Evolutionary conservation across 2,329 filamentous ascomycete genomes (phyloP).

Genomic region (Phoma herbarum): DNA sequence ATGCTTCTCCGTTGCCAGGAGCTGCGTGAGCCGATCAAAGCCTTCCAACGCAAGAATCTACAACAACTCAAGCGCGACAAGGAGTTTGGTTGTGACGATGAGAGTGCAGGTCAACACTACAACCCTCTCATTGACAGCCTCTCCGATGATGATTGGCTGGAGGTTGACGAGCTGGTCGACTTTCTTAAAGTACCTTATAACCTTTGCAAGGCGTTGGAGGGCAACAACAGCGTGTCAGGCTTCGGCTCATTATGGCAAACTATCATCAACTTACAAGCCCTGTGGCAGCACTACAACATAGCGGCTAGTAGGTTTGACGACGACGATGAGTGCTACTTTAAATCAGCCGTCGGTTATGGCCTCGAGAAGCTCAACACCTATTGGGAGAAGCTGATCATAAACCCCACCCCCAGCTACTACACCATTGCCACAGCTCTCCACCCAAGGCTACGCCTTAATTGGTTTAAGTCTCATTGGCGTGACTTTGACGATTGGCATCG

Average conservation of each 20-base stretch:
- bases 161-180: background rate
- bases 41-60: conserved; percentile 3
- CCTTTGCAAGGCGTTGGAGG: conserved; percentile 11
- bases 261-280: conserved; percentile 13
- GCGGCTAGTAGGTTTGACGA: background rate
- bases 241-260: conserved; percentile 20
- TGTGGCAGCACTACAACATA: conserved; percentile 3
- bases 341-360: conserved; percentile 6
- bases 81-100: background rate
- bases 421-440: conserved; percentile 17
- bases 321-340: conserved; percentile 4
- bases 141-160: conserved; percentile 13
- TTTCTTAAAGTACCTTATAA: conserved; percentile 4
- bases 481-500: background rate
- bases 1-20: too few relatives aligned
- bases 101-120: conserved; percentile 3
- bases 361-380: conserved; percentile 20
- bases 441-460: conserved; percentile 12
- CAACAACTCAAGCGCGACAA: background rate
- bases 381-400: conserved; percentile 15
- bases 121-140: conserved; percentile 11
- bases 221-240: conserved; percentile 15
- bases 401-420: conserved; percentile 5
- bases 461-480: conserved; percentile 4
- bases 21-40: too few relatives aligned